Evolutionary conservation across 257 asterid species (phyloP).

Genomic region (Linaria vulgaris): DNA sequence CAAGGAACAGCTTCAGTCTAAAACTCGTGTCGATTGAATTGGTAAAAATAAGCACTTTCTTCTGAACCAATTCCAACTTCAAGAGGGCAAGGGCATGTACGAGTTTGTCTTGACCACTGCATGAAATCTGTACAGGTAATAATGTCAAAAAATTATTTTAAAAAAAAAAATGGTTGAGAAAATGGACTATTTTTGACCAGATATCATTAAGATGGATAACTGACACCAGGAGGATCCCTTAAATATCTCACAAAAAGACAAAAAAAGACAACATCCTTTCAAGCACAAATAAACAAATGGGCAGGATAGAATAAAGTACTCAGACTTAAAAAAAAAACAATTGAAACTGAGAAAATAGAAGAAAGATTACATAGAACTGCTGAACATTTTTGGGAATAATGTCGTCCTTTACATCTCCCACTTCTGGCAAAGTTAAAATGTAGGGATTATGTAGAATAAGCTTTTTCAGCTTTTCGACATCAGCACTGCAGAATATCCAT

Average conservation of each 20-base stretch:
- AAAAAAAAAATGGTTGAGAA: background rate
- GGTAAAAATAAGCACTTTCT: constrained; percentile 84
- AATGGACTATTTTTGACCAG: constrained; percentile 6
- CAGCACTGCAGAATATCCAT: constrained; percentile 58
- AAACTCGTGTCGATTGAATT: constrained; percentile 87
- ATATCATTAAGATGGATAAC: background rate
- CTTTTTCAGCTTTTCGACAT: constrained; percentile 89
- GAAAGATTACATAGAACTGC: constrained; percentile 76
- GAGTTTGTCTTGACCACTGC: constrained; percentile 80
- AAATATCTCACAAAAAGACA: constrained; percentile 15
- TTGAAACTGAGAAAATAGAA: background rate
- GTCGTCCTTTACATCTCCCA: constrained; percentile 82
- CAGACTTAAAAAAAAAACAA: background rate
- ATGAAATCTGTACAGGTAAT: constrained; percentile 59
- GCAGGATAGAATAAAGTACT: background rate
- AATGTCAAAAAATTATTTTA: constrained; percentile 28
- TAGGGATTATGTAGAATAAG: constrained; percentile 90
- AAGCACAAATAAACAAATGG: constrained; percentile 9
- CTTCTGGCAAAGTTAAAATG: constrained; percentile 79
- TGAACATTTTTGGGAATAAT: constrained; percentile 82
- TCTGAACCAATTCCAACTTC: constrained; percentile 80
- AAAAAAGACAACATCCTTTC: background rate
- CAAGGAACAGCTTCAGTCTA: constrained; percentile 85
- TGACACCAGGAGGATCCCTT: background rate
- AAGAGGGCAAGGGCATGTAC: constrained; percentile 79